Base-by-base conservation (phyloP, 208 protist genomes). In the Trypanosoma brucei region DNA sequence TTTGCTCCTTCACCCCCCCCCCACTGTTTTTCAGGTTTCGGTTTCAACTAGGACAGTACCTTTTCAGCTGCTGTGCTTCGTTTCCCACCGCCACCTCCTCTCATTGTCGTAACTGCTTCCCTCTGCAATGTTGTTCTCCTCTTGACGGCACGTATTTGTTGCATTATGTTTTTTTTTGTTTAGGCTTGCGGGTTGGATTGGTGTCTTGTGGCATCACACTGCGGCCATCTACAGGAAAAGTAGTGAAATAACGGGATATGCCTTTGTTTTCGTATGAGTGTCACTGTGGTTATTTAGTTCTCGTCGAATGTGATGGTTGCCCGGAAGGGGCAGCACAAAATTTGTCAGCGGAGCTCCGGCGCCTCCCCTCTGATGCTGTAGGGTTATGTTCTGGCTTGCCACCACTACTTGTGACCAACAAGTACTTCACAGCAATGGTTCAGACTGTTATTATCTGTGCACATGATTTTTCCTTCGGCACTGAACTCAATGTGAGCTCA, bases 351-450 rank as follows among this genome's bases (percentile, higher is more conserved):
- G 73, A 79, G 42, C 59, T 79, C 13, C 50, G 68, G 22, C 61
- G 68, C 2, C 73, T 67, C 67, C 62, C 67, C 22, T 55, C 55
- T 39, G 68, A 55, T n/a, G 48, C 54, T 6, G 55, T 45, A 36
- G 53, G 39, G 9, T 37, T 65, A n/a, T 50, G 53, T 31, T 13
- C 30, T 37, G 14, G 46, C 31, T 31, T 72, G 4, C 66, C 57
- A 11, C 2, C 1, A 30, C 51, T 72, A 55, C n/a, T 39, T n/a
- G 52, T 71, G 11, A 59, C 3, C 1, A 79, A 69, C 49, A 74
- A 71, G 56, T 79, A 79, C 39, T 79, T 75, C 42, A 42, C 55
- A 9, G 55, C 59, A 7, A 36, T 34, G 3, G 51, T 75, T n/a
- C 36, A 44, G 22, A 44, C 63, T 35, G 31, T 64, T 35, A 31